A percentile compares a stretch with the other conserved stretches of the same genome.
These are phyloP conservation scores for Fusarium veterinarium DNA, from an alignment of 2,329 filamentous ascomycete species.

Conservation along the genomic window DNA sequence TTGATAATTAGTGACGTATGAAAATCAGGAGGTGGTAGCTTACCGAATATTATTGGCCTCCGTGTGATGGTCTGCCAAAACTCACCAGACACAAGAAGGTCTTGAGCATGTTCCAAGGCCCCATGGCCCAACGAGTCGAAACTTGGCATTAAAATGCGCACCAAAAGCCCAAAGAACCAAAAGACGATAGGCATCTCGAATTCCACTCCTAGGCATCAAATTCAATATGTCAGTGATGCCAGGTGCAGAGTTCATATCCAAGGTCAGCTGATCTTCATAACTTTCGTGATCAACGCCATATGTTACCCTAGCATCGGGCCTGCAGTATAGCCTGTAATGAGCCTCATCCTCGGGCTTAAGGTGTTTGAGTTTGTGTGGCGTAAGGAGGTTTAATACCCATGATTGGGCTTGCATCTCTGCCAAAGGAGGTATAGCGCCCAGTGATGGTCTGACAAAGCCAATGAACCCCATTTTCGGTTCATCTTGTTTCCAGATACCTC, in stretches of 20 bases:
- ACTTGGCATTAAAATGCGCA: not conserved
- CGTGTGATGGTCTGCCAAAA: not conserved
- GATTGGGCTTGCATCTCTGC: not conserved
- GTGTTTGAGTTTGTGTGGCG: not conserved
- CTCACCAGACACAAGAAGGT: not conserved
- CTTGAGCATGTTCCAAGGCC: accelerated
- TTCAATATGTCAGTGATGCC: not conserved
- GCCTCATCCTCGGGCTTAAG: not conserved
- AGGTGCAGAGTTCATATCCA: not conserved
- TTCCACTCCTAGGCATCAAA: accelerated
- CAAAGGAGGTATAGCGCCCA: not conserved
- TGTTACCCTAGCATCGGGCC: not conserved
- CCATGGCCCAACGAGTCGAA: not conserved
- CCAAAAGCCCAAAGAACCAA: not conserved
- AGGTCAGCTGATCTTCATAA: not conserved
- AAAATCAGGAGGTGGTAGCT: accelerated
- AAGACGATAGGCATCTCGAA: accelerated
- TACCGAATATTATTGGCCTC: not conserved
- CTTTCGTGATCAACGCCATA: not conserved
- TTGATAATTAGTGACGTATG: accelerated
- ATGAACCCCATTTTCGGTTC: not conserved
- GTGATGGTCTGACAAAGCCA: not conserved
- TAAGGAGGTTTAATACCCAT: not conserved
- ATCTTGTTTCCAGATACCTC: not conserved
- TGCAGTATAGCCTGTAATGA: not conserved